These are phyloP conservation scores for Thelonectria discophora DNA, from an alignment of 2,329 filamentous ascomycete species.

Conservation along the genomic window DNA sequence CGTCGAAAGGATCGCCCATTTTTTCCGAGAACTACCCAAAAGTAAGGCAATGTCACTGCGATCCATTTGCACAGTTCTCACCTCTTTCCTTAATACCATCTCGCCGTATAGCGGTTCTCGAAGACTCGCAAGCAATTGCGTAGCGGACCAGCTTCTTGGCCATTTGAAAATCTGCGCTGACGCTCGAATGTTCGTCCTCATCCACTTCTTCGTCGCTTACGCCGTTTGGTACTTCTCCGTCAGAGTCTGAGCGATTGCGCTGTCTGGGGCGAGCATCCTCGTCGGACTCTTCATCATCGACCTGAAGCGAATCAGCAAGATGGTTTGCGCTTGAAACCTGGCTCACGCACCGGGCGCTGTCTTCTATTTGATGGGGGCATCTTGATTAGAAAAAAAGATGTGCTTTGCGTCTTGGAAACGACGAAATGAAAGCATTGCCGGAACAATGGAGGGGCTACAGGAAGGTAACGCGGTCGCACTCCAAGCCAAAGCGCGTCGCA, in stretches of 20 bases:
- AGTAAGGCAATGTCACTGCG: constrained; percentile 16
- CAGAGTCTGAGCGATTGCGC: constrained; percentile 41
- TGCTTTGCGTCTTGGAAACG: background rate
- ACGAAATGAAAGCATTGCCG: background rate
- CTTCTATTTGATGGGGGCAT: constrained; percentile 49
- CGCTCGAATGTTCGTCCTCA: constrained; percentile 42
- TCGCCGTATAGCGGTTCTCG: constrained; percentile 66
- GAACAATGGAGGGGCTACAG: background rate
- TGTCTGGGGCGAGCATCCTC: constrained; percentile 46
- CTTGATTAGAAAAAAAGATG: background rate
- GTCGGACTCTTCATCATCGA: constrained; percentile 46
- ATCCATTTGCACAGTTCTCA: constrained; percentile 37
- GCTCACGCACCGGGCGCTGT: constrained; percentile 44
- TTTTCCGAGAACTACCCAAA: constrained; percentile 72
- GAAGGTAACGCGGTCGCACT: constrained; percentile 28
- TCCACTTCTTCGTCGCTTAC: constrained; percentile 52
- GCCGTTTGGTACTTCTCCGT: constrained; percentile 45
- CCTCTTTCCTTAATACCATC: constrained; percentile 72
- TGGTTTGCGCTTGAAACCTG: constrained; percentile 4
- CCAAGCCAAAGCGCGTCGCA: constrained; percentile 26
- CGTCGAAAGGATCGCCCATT: constrained; percentile 75
- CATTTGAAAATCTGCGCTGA: constrained; percentile 59
- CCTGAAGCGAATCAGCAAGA: constrained; percentile 26
- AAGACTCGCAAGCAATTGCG: constrained; percentile 72
- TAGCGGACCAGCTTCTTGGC: constrained; percentile 76